phyloP scores from a whole-genome alignment of 306 rosid species.

The Astragalus membranaceus region DNA sequence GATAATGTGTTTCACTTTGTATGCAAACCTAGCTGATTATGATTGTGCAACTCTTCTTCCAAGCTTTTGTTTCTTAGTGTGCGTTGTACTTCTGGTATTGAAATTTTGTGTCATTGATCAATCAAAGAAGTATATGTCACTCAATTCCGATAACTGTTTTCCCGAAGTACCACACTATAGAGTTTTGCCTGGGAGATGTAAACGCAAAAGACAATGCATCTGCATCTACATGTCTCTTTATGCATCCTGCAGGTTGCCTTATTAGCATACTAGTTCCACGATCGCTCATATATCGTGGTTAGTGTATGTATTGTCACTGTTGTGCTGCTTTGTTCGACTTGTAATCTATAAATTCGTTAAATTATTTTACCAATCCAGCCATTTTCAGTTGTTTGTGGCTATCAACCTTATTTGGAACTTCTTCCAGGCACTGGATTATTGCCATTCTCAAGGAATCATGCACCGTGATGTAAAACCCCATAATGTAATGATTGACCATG shows the following conservation, averaged over 20 bases:
- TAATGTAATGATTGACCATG: conserved; percentile 59
- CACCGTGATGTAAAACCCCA: conserved; percentile 63
- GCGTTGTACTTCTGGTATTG: background rate
- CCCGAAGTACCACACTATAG: background rate
- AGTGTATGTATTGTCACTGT: background rate
- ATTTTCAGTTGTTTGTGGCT: background rate
- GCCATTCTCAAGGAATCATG: conserved; percentile 64
- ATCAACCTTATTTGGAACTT: background rate
- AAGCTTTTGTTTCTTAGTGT: background rate
- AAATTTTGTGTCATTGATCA: background rate
- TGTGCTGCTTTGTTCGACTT: background rate
- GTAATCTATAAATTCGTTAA: conserved; percentile 1
- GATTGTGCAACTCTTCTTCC: background rate
- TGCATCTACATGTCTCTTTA: background rate
- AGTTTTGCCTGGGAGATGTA: background rate
- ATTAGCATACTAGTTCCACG: background rate
- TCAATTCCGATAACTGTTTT: background rate
- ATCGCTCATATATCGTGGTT: conserved; percentile 3
- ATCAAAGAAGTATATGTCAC: background rate
- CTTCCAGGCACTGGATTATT: conserved; percentile 48
- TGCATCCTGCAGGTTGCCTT: background rate
- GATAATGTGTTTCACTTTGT: background rate
- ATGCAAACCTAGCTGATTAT: background rate
- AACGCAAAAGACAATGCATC: background rate
- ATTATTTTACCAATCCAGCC: background rate